Base-by-base conservation (phyloP, 176 grass and related monocot species). In the Zoysia japonica region DNA sequence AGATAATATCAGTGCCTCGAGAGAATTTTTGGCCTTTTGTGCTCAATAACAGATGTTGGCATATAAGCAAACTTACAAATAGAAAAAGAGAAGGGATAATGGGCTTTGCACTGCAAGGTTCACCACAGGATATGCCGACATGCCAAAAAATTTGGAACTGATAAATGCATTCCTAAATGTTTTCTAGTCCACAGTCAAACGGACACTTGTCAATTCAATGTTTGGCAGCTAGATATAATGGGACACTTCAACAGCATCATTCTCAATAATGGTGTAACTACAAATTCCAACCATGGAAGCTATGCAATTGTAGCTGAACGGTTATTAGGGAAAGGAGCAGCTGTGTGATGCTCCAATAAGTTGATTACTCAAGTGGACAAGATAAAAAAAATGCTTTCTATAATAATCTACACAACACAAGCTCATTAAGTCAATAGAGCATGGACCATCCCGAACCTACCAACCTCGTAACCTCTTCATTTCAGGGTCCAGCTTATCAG, bases 221-320 rank as follows among this genome's bases (percentile, higher is more conserved):
- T n/a, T 82, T 16, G 8, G 42, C 44, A 74, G 74, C 68, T 55
- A 67, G 11, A 7, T 13, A 6, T 37, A 45, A 43, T 51, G 68
- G 67, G 28, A 54, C 13, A 44, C 19, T 67, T 35, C 13, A 20
- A 65, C 61, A 72, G 44, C 62, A 60, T 44, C 45, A 19, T 51
- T 83, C 44, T 65, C 47, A 13, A 36, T 52, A 46, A 7, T 35
- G 5, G 3, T 70, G 7, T 51, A 70, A 62, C 8, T 70, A 68
- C 2, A 77, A 46, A 77, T 61, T 77, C 80, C 85, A 78, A 72
- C 78, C 36, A 78, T 65, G 49, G 74, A 14, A 78, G 56, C 12
- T 78, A 46, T 59, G 78, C 28, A 59, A 37, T 14, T 37, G 12
- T 69, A 84, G 45, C 6, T 8, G 1, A 16, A 8, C 13, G 1